Percentiles rank a stretch among this genome's conserved stretches.
These are phyloP conservation scores for Colletotrichum sp. DNA, from an alignment of 2,329 filamentous ascomycete species.

Conservation along the genomic window DNA sequence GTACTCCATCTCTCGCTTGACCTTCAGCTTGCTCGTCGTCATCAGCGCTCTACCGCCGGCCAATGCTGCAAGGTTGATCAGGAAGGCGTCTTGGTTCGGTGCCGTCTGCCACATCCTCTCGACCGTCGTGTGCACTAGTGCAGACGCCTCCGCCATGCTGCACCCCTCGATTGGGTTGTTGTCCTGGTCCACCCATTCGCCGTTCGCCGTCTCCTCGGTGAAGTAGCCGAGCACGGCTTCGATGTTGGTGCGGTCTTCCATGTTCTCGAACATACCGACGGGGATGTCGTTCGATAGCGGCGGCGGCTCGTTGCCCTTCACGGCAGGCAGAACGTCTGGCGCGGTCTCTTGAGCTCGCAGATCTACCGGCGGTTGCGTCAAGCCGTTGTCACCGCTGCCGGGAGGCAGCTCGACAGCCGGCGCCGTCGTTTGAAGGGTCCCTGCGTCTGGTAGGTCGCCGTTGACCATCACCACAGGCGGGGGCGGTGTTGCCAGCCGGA, in stretches of 20 bases:
- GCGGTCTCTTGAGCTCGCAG: background rate
- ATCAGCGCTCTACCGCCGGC: slow-evolving; percentile 58
- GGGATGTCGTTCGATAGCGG: slow-evolving; percentile 4
- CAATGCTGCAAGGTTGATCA: slow-evolving; percentile 64
- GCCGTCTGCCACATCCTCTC: slow-evolving; percentile 57
- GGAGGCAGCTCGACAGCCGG: background rate
- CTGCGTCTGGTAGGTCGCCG: slow-evolving; percentile 33
- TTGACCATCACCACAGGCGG: slow-evolving; percentile 58
- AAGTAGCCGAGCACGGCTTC: slow-evolving; percentile 62
- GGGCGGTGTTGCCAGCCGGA: slow-evolving; percentile 66
- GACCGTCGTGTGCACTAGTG: slow-evolving; percentile 58
- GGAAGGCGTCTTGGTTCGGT: slow-evolving; percentile 56
- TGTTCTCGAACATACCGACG: slow-evolving; percentile 30
- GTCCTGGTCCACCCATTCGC: slow-evolving; percentile 55
- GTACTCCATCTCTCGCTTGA: slow-evolving; percentile 48
- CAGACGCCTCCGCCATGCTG: slow-evolving; percentile 56
- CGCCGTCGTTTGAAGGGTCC: background rate
- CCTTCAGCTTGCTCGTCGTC: slow-evolving; percentile 41
- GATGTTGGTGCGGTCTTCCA: slow-evolving; percentile 58
- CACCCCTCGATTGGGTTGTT: slow-evolving; percentile 48
- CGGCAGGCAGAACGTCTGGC: background rate
- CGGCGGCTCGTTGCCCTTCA: background rate
- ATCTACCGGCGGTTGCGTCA: background rate
- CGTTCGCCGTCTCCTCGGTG: slow-evolving; percentile 52
- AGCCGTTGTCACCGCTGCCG: background rate